phyloP scores from a whole-genome alignment of 2,329 filamentous ascomycete genomes.

The Pseudogymnoascus sp. region DNA sequence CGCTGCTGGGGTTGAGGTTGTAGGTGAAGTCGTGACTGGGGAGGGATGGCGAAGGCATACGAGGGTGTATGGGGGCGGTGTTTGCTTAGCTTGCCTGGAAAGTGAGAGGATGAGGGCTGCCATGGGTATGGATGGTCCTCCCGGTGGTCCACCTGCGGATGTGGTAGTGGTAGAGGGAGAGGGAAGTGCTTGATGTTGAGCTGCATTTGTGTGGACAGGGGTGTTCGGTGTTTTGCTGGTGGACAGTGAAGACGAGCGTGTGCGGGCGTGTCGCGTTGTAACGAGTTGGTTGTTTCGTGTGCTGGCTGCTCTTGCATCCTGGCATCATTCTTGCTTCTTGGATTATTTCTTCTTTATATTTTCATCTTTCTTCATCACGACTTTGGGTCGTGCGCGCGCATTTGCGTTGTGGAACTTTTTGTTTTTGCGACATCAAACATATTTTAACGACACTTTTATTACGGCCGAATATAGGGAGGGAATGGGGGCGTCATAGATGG shows the following conservation, averaged over 20 bases:
- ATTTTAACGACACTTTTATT: background rate
- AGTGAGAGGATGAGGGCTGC: constrained; percentile 15
- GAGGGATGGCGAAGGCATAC: constrained; percentile 25
- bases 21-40: constrained; percentile 21
- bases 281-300: background rate
- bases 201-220: background rate
- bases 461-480: background rate
- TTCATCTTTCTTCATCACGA: background rate
- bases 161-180: background rate
- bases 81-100: constrained; percentile 24
- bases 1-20: constrained; percentile 13
- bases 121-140: background rate
- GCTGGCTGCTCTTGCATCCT: background rate
- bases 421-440: background rate
- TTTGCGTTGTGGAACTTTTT: background rate
- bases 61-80: constrained; percentile 25
- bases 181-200: background rate
- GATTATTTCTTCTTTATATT: background rate
- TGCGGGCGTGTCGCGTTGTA: background rate
- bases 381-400: background rate
- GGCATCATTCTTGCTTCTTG: background rate
- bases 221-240: background rate
- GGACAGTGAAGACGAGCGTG: background rate
- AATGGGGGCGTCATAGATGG: constrained; percentile 2
- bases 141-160: background rate